phyloP scores from a whole-genome alignment of 2,329 filamentous ascomycete species.

The Cytospora piceicola region DNA sequence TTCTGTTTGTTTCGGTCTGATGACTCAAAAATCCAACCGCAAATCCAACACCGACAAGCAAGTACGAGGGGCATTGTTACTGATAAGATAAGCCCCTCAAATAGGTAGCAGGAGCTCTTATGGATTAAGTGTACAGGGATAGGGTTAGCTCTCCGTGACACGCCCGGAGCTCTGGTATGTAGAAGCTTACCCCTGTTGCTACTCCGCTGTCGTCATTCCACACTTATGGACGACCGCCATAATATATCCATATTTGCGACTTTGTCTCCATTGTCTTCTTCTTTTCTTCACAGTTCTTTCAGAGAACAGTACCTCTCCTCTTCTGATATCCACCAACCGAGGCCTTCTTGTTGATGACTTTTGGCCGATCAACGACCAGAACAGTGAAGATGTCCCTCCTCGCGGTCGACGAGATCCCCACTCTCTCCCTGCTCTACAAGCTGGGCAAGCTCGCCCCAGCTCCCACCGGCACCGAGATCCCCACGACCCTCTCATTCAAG shows the following conservation, averaged over 20 bases:
- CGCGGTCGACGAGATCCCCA: slow-evolving; percentile 61
- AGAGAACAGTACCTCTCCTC: background rate
- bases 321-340: background rate
- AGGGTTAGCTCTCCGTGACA: background rate
- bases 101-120: background rate
- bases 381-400: slow-evolving; percentile 44
- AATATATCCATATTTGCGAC: background rate
- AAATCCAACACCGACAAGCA: slow-evolving; percentile 7
- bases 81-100: slow-evolving; percentile 28
- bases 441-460: slow-evolving; percentile 49
- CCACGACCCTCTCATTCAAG: slow-evolving; percentile 34
- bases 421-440: slow-evolving; percentile 68
- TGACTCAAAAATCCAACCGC: slow-evolving; percentile 29
- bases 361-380: slow-evolving; percentile 11
- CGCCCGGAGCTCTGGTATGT: background rate
- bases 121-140: background rate
- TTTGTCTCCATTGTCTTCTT: background rate
- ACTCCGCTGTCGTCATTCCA: slow-evolving; percentile 28
- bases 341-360: background rate
- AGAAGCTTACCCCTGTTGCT: slow-evolving; percentile 15
- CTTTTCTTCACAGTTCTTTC: background rate
- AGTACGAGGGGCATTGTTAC: slow-evolving; percentile 18
- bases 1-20: slow-evolving; percentile 7
- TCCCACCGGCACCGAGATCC: slow-evolving; percentile 26
- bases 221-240: background rate